Percentiles rank a stretch among this genome's conserved stretches.
phyloP scores from a whole-genome alignment of 164 flowering plant species.

The Houttuynia cordata region DNA sequence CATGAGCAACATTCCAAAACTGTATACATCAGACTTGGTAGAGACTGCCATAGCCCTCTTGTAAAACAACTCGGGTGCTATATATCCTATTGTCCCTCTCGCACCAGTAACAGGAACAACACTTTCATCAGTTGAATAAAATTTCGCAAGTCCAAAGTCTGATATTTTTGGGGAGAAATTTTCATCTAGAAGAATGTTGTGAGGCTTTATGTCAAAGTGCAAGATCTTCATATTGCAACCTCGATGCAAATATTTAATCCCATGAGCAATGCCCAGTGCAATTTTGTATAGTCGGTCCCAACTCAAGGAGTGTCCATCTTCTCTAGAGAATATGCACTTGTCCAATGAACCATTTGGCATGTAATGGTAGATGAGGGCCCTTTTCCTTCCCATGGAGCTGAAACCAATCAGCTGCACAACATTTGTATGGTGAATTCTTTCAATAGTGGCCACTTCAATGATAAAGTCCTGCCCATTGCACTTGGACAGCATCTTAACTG shows the following conservation, averaged over 20 bases:
- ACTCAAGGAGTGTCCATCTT: not conserved
- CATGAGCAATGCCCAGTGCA: slow-evolving; percentile 3
- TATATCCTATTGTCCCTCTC: slow-evolving; percentile 6
- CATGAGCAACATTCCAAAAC: slow-evolving; percentile 4
- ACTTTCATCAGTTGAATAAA: not conserved
- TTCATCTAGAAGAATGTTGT: slow-evolving; percentile 5
- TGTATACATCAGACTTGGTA: slow-evolving; percentile 5
- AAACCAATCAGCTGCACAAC: slow-evolving; percentile 5
- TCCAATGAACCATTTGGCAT: slow-evolving; percentile 10
- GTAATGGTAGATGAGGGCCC: slow-evolving; percentile 3
- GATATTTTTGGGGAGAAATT: slow-evolving; percentile 7
- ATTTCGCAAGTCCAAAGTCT: slow-evolving; percentile 7
- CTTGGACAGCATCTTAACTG: not conserved
- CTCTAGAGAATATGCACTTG: slow-evolving; percentile 3
- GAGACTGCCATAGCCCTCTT: slow-evolving; percentile 1
- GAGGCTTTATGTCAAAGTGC: slow-evolving; percentile 8
- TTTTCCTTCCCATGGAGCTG: slow-evolving; percentile 1
- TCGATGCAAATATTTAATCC: slow-evolving; percentile 6
- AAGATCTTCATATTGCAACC: slow-evolving; percentile 2
- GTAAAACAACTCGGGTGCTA: slow-evolving; percentile 2
- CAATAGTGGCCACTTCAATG: slow-evolving; percentile 9
- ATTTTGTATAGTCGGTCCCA: not conserved
- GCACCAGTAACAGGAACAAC: not conserved
- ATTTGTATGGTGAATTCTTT: slow-evolving; percentile 4
- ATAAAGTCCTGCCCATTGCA: not conserved